Evolutionary conservation across 179 eudicot species (phyloP).

Genomic region (Camellia oleifera): DNA sequence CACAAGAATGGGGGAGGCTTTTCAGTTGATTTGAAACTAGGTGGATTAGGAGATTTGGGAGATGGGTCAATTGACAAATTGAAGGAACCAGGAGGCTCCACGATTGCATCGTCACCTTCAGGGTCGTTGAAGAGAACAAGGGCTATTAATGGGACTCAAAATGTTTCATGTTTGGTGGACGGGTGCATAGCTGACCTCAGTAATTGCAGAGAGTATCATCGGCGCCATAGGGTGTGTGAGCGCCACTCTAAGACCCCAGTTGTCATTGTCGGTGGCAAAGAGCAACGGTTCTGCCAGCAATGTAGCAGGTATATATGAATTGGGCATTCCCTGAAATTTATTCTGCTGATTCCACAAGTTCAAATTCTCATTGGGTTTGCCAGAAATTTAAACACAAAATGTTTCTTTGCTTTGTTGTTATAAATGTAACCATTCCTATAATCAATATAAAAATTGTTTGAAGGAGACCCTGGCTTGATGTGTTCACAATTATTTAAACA

Average conservation of each 20-base stretch:
- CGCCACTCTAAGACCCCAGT: slow-evolving; percentile 40
- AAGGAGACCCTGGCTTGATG: background rate
- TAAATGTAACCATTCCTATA: background rate
- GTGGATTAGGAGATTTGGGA: slow-evolving; percentile 14
- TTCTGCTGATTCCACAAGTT: background rate
- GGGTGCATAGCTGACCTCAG: slow-evolving; percentile 36
- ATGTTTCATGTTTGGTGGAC: slow-evolving; percentile 27
- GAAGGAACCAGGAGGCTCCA: slow-evolving; percentile 14
- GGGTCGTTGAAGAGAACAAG: slow-evolving; percentile 24
- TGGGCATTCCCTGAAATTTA: background rate
- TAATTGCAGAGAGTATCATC: slow-evolving; percentile 38
- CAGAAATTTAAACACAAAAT: background rate
- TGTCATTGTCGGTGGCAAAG: slow-evolving; percentile 40
- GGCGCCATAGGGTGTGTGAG: slow-evolving; percentile 50
- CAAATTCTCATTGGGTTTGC: too few relatives aligned
- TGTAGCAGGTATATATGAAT: slow-evolving; percentile 52
- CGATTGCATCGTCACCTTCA: slow-evolving; percentile 14
- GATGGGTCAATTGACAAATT: slow-evolving; percentile 15
- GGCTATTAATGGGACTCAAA: background rate
- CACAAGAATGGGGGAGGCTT: slow-evolving; percentile 20
- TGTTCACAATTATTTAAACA: background rate
- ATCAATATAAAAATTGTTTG: background rate
- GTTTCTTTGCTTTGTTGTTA: slow-evolving; percentile 6
- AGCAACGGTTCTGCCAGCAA: slow-evolving; percentile 67
- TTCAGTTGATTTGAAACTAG: slow-evolving; percentile 15